Base-by-base conservation (phyloP, 495 filamentous ascomycete species). In the Cercophora samala region DNA sequence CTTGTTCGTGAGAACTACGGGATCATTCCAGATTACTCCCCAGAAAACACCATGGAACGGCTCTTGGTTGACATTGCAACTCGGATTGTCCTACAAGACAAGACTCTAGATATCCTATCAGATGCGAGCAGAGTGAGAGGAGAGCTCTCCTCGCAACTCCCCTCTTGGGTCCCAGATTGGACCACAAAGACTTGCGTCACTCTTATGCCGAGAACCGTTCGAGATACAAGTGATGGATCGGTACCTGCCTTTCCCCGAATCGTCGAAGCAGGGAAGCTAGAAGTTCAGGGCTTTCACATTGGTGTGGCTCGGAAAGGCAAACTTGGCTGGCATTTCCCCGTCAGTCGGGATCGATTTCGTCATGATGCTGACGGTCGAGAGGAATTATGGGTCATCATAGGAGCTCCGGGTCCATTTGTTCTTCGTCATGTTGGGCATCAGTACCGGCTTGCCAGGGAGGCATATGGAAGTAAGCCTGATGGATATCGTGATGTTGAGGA, bases 71-170 rank as follows among this genome's bases (percentile, higher is more conserved):
- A 46, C 1, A 46, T 46, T 46, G 37, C 37, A 46, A 46, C 37
- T 9, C 37, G 37, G 37, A 46, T 46, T 17, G 37, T 46, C 2
- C 11, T 46, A 2, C 37, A 46, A 17, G 37, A 60, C 59, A 25
- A 23, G 21, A 19, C 17, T 3, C 18, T 60, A 19, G 64, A 66
- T 37, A 42, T 64, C 8, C 54, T 64, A 0, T 64, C 63, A 32
- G 56, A 64, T 58, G 63, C 63, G 1, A 56, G 63, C 24, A 55
- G 15, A 15, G 63, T 29, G 63, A 52, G 63, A 19, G 63, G 63
- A 15, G 37, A 46, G 37, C 37, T 46, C 2, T 46, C 37, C 5
- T 2, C 37, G 11, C 37, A 13, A 46, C 37, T 46, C 11, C 37
- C 37, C 9, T 46, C 37, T 46, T 46, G 37, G 37, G 37, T 46